Evolutionary conservation across 805 yeast species (phyloP).

Genomic region (Nakazawaea pomicola): DNA sequence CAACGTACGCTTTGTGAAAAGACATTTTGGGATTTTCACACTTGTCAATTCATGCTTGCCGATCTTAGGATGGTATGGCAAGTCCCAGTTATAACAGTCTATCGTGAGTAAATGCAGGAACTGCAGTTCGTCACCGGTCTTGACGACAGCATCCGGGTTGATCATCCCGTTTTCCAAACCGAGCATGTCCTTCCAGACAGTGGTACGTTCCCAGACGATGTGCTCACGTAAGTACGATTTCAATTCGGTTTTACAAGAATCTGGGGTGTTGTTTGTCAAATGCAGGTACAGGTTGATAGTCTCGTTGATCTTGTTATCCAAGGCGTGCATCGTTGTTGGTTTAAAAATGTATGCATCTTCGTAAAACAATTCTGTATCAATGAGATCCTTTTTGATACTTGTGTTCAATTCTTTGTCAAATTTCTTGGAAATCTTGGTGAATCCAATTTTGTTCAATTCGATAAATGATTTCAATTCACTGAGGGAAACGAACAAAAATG

Average conservation of each 20-base stretch:
- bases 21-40: slow-evolving; percentile 40
- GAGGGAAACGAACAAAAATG: slow-evolving; percentile 37
- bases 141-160: slow-evolving; percentile 31
- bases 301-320: slow-evolving; percentile 26
- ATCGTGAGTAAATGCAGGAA: slow-evolving; percentile 25
- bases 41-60: slow-evolving; percentile 23
- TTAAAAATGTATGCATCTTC: slow-evolving; percentile 34
- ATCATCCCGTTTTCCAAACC: slow-evolving; percentile 33
- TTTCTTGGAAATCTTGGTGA: slow-evolving; percentile 47
- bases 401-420: slow-evolving; percentile 47
- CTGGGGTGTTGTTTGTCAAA: slow-evolving; percentile 25
- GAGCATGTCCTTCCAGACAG: slow-evolving; percentile 54
- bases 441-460: slow-evolving; percentile 48
- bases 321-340: slow-evolving; percentile 18
- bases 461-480: slow-evolving; percentile 46
- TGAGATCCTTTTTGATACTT: slow-evolving; percentile 35
- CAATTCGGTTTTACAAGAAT: slow-evolving; percentile 46
- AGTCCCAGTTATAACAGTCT: slow-evolving; percentile 26
- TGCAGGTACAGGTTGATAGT: slow-evolving; percentile 24
- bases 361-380: slow-evolving; percentile 32
- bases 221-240: slow-evolving; percentile 52
- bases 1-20: slow-evolving; percentile 41
- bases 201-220: slow-evolving; percentile 51
- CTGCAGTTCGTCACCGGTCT: slow-evolving; percentile 28
- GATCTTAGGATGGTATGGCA: slow-evolving; percentile 26